Base-by-base conservation (phyloP, 176 grass and related monocot genomes). In the Juncus inflexus region DNA sequence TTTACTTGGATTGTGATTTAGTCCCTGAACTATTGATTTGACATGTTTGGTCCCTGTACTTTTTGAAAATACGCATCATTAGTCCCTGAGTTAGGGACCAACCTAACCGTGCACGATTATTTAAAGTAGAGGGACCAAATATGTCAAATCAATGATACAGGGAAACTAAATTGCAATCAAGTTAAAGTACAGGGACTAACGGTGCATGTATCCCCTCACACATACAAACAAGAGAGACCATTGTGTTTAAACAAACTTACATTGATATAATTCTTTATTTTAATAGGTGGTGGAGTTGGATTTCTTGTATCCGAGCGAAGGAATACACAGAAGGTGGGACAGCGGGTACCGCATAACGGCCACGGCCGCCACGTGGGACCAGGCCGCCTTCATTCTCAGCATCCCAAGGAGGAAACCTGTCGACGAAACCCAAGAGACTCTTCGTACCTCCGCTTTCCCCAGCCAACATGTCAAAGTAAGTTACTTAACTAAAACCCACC, bases 401-500 rank as follows among this genome's bases (percentile, higher is more conserved):
- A 86, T 85, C 43, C 91, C 87, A 14, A 90, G 59, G 75, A 87
- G 78, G 80, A 96, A 90, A 64, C 91, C 91, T 83, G 38, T 61
- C 65, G 91, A 96, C 80, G 91, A 90, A 87, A 96, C 87, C 37
- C 91, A 96, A 74, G 87, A 96, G 77, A 96, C 87, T 16, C 81
- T 96, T 60, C 86, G 91, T 76, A 96, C 91, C n/a, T 96, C 87
- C 10, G 91, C 87, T 74, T 96, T 90, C 72, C 91, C 87, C 6
- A 96, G 87, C 7, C 91, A 96, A 54, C 91, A 96, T 83, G 87
- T 90, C 51, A 96, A 96, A 81, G 91, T 96, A 66, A 54, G 12
- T 72, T 75, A 8, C 15, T 74, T 50, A 42, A 38, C 41, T 67
- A 36, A 36, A 52, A 40, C 37, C 8, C 15, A 15, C 4, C 11